These are phyloP conservation scores for Fibroporia radiculosa DNA, from an alignment of 768 basidiomycete genomes.

Conservation along the genomic window DNA sequence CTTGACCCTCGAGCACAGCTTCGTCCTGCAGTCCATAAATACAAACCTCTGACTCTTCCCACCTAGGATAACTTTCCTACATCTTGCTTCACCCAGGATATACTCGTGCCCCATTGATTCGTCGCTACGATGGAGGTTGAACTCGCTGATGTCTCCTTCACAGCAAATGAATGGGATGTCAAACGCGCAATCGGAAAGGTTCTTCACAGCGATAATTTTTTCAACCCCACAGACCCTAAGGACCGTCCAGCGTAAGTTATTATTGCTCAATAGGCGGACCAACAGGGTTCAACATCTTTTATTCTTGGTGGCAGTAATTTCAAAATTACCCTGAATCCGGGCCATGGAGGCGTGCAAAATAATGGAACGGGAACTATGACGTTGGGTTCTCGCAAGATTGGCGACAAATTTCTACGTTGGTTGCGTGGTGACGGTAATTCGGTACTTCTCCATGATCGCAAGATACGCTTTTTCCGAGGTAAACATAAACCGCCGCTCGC, in stretches of 20 bases:
- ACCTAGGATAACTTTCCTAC: too few relatives aligned
- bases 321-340: constrained; percentile 42
- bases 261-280: too few relatives aligned
- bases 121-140: constrained; percentile 29
- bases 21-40: too few relatives aligned
- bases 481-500: constrained; percentile 1
- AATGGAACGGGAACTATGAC: constrained; percentile 38
- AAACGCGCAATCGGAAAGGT: constrained; percentile 46
- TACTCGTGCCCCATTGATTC: background rate
- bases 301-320: constrained; percentile 45
- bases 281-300: background rate
- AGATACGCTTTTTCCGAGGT: constrained; percentile 13
- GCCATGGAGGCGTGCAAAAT: constrained; percentile 45
- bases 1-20: too few relatives aligned
- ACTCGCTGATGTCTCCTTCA: constrained; percentile 25
- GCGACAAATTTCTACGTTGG: constrained; percentile 39
- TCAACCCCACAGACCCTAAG: constrained; percentile 25
- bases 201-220: constrained; percentile 50
- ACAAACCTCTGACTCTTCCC: too few relatives aligned
- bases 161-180: constrained; percentile 46
- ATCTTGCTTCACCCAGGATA: background rate
- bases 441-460: constrained; percentile 16
- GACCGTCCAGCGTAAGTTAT: constrained; percentile 16
- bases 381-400: constrained; percentile 25
- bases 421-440: constrained; percentile 24